Evolutionary conservation across 1,284 basidiomycete species (phyloP), one percentile per base, ranked within the genome.

Genomic region (Tilletia setariae): DNA sequence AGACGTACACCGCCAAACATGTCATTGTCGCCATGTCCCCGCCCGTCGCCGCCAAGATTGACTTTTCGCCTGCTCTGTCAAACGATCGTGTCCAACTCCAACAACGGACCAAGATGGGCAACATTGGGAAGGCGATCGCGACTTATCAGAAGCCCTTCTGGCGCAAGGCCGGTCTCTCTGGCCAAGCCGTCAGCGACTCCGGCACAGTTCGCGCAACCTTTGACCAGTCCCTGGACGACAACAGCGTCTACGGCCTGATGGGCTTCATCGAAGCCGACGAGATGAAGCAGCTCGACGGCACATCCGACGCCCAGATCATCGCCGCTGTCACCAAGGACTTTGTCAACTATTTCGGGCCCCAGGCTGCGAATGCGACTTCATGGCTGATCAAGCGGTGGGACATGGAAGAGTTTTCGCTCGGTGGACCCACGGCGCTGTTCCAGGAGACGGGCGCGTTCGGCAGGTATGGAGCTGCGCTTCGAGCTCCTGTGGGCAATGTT

Each of bases 11-110:
- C 56, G 25, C 25, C 3, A 19, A 25, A 30, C 28, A 44, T 16
- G 59, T 67, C 1, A 61, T 67, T 25, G 66, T 67, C 1, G 66
- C 66, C 28, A 67, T 67, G 66, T 67, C 66, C 43, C 66, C 66
- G 30, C 66, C 66, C 44, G 59, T 67, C 42, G 66, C 66, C 9
- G 66, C 30, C 28, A 25, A 21, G 15, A 67, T 67, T 46, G 28
- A 47, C n/a, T 67, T 35, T 46, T 1, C 1, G 16, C 66, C 66
- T 4, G 25, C 56, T 16, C 43, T 67, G 21, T n/a, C 66, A 8
- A 16, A 8, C 21, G 9, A 28, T 25, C 53, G 53, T 15, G 53
- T 28, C n/a, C 53, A 59, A 4, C 53, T 59, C 3, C 32, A 13
- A 2, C 16, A 59, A 8, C 53, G 53, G 1, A 59, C 32, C 23